phyloP scores from a whole-genome alignment of 306 rosid genomes.

The Dryas drummondii region DNA sequence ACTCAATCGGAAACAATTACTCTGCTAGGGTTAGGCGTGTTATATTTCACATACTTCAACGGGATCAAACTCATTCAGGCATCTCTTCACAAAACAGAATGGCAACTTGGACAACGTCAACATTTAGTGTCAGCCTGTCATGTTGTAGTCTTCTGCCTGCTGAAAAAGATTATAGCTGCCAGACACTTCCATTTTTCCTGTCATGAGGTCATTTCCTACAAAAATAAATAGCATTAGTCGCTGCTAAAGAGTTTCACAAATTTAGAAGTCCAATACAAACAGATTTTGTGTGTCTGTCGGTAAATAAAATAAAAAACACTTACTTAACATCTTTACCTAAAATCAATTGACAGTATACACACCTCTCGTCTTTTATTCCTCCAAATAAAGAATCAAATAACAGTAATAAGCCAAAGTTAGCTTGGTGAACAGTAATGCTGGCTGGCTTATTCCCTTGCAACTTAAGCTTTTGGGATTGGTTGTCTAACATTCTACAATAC shows the following conservation, averaged over 20 bases:
- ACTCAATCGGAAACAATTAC: conserved; percentile 16
- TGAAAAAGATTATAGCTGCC: conserved; percentile 56
- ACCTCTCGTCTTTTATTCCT: not conserved
- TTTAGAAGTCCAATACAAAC: not conserved
- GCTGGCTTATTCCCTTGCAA: not conserved
- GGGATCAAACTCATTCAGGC: not conserved
- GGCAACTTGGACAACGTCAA: conserved; percentile 4
- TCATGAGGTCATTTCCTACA: conserved; percentile 61
- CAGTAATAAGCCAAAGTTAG: too few species aligned
- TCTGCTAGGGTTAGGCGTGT: conserved; percentile 14
- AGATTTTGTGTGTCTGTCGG: not conserved
- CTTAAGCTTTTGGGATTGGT: not conserved
- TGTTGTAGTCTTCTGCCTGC: conserved; percentile 53
- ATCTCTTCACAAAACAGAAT: not conserved
- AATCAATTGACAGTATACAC: not conserved
- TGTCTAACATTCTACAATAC: not conserved
- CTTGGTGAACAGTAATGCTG: too few species aligned
- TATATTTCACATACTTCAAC: not conserved
- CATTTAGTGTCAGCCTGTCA: conserved; percentile 46
- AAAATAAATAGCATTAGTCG: conserved; percentile 5
- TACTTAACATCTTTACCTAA: not conserved
- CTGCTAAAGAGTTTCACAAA: not conserved
- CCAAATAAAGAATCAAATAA: not conserved
- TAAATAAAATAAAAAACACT: not conserved
- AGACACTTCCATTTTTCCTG: conserved; percentile 65